Evolutionary conservation across 2,329 filamentous ascomycete genomes (phyloP).

Genomic region (Pyrenophora seminiperda): DNA sequence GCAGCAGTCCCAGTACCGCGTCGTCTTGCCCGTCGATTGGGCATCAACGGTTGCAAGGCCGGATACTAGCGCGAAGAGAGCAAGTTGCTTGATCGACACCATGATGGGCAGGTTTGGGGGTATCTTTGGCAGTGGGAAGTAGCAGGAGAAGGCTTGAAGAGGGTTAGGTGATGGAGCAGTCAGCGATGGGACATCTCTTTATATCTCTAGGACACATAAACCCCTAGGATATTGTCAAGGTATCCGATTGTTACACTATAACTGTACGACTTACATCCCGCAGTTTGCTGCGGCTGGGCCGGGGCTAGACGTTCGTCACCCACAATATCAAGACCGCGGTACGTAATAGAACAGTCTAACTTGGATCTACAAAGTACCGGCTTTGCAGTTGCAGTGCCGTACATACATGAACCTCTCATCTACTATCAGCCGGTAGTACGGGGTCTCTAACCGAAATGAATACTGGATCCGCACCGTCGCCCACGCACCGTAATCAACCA

Average conservation of each 20-base stretch:
- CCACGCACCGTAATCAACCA: conserved; percentile 2
- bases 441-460: conserved; percentile 1
- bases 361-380: no score
- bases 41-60: conserved; percentile 36
- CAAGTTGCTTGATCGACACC: conserved; percentile 37
- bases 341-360: no score
- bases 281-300: not conserved
- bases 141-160: not conserved
- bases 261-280: not conserved
- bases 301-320: no score
- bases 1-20: conserved; percentile 65
- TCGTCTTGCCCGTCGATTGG: conserved; percentile 40
- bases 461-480: conserved; percentile 1
- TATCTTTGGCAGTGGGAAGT: not conserved
- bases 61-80: conserved; percentile 34
- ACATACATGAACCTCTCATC: not conserved
- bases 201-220: conserved; percentile 5
- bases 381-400: not conserved
- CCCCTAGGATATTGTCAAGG: no score
- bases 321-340: no score
- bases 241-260: no score
- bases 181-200: conserved; percentile 1
- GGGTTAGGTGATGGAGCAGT: not conserved
- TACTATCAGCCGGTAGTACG: conserved; percentile 13
- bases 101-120: conserved; percentile 19